A percentile compares a stretch with the other conserved stretches of the same genome.
Conservation (phyloP, 2,329 filamentous ascomycete genomes). For the Fusarium aywerte region DNA sequence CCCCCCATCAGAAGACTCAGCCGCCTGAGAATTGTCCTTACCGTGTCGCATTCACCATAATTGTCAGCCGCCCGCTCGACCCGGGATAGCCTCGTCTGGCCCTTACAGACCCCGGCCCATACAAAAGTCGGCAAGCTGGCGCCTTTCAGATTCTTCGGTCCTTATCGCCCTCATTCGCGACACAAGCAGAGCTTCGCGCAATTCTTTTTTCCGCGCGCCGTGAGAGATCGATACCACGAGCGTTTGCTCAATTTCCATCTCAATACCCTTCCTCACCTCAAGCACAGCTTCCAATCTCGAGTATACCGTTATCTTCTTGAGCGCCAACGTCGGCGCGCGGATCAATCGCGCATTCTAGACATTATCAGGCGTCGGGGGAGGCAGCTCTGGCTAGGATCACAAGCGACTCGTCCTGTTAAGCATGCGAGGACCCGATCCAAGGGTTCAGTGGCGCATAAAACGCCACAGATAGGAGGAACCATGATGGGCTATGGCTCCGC, state of each 20-base stretch:
- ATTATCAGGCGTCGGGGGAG: conserved; percentile 55
- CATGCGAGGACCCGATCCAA: conserved; percentile 50
- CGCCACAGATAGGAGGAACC: conserved; percentile 43
- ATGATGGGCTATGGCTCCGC: conserved; percentile 47
- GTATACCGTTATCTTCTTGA: conserved; percentile 80
- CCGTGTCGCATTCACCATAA: conserved; percentile 5
- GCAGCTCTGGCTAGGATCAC: conserved; percentile 58
- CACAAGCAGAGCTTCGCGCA: conserved; percentile 66
- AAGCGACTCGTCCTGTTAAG: conserved; percentile 44
- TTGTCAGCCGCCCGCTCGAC: conserved; percentile 26
- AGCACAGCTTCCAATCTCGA: conserved; percentile 76
- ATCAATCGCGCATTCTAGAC: conserved; percentile 60
- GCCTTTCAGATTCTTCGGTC: conserved; percentile 56
- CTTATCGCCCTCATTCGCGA: conserved; percentile 52
- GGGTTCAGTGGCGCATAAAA: conserved; percentile 46
- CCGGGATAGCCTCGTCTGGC: conserved; percentile 27
- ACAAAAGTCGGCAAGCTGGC: conserved; percentile 54
- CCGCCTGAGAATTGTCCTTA: conserved; percentile 40
- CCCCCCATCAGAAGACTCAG: conserved; percentile 48
- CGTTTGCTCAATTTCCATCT: conserved; percentile 76
- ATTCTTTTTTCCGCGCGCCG: conserved; percentile 73
- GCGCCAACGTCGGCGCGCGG: conserved; percentile 66
- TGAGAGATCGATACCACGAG: conserved; percentile 71
- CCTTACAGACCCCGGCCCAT: conserved; percentile 6
- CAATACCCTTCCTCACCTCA: conserved; percentile 77